Percentiles rank a stretch among this genome's conserved stretches.
Conservation (phyloP, 2,329 filamentous ascomycete species). For the Trichophyton schoenleinii region DNA sequence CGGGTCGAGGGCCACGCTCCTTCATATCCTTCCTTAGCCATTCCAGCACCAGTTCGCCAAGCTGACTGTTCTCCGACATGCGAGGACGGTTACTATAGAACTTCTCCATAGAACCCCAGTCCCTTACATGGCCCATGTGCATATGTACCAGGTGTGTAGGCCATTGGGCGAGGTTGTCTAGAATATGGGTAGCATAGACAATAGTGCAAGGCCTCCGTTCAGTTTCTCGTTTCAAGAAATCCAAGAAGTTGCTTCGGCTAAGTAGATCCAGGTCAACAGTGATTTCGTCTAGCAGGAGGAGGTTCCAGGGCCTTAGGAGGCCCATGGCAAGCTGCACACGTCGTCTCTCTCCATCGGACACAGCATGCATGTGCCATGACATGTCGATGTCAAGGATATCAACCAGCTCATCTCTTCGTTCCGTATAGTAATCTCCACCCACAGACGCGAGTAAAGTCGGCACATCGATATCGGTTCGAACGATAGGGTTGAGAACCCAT, state of each 20-base stretch:
- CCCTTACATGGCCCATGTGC: slow-evolving; percentile 75
- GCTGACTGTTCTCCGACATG: slow-evolving; percentile 59
- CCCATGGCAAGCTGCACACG: slow-evolving; percentile 96
- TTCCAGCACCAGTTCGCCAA: slow-evolving; percentile 74
- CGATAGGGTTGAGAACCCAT: slow-evolving; percentile 96
- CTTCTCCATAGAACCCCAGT: slow-evolving; percentile 62
- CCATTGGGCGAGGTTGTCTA: slow-evolving; percentile 91
- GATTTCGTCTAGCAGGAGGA: slow-evolving; percentile 87
- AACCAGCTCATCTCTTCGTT: slow-evolving; percentile 75
- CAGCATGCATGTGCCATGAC: slow-evolving; percentile 88
- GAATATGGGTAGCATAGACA: slow-evolving; percentile 93
- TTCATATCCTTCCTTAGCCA: slow-evolving; percentile 76
- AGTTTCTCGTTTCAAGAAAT: slow-evolving; percentile 77
- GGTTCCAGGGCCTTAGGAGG: slow-evolving; percentile 76
- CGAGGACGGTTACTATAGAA: slow-evolving; percentile 49
- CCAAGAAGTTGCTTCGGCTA: slow-evolving; percentile 69
- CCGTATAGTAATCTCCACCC: slow-evolving; percentile 71
- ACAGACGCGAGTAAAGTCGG: slow-evolving; percentile 71
- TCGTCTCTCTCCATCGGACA: slow-evolving; percentile 81
- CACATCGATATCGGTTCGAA: slow-evolving; percentile 88
- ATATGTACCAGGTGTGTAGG: slow-evolving; percentile 94
- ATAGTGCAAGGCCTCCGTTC: slow-evolving; percentile 72
- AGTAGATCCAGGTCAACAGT: slow-evolving; percentile 92
- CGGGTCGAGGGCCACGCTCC: slow-evolving; percentile 63
- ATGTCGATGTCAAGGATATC: slow-evolving; percentile 83